Evolutionary conservation across 768 basidiomycete genomes (phyloP).

Genomic region (Tremella mesenterica): DNA sequence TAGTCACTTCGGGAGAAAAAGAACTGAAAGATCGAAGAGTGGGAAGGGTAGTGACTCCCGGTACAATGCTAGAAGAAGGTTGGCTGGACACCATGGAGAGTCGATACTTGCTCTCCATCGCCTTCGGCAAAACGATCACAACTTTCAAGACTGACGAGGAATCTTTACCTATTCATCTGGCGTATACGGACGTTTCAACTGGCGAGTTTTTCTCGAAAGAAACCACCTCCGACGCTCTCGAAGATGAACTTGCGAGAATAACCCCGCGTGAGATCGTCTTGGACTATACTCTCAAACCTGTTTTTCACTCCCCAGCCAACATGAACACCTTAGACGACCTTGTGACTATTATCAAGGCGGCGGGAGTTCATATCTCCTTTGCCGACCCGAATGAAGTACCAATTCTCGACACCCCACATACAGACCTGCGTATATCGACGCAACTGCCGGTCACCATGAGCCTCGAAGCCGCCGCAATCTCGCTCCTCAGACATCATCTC

Average conservation of each 20-base stretch:
- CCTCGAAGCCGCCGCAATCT: constrained; percentile 27
- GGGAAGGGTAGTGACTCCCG: constrained; percentile 79
- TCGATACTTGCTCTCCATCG: constrained; percentile 75
- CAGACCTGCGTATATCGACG: too few relatives aligned
- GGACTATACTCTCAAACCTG: constrained; percentile 7
- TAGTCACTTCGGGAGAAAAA: constrained; percentile 20
- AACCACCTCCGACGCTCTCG: constrained; percentile 52
- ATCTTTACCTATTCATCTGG: constrained; percentile 53
- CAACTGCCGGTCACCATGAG: background rate
- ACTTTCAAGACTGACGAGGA: constrained; percentile 28
- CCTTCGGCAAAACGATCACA: constrained; percentile 6
- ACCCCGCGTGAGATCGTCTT: constrained; percentile 75
- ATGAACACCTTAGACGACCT: constrained; percentile 7
- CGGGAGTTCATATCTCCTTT: constrained; percentile 28
- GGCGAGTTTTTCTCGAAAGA: constrained; percentile 74
- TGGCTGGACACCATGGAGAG: constrained; percentile 80
- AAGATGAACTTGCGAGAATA: constrained; percentile 75
- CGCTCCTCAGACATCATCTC: constrained; percentile 31
- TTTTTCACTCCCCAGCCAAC: constrained; percentile 5
- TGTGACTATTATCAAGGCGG: constrained; percentile 22
- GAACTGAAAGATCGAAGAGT: constrained; percentile 58
- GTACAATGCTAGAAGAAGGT: constrained; percentile 84
- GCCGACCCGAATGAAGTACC: constrained; percentile 1
- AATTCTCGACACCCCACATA: background rate
- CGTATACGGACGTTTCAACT: constrained; percentile 92